phyloP scores from a whole-genome alignment of 306 rosid genomes.

The Gastrolobium bilobum region DNA sequence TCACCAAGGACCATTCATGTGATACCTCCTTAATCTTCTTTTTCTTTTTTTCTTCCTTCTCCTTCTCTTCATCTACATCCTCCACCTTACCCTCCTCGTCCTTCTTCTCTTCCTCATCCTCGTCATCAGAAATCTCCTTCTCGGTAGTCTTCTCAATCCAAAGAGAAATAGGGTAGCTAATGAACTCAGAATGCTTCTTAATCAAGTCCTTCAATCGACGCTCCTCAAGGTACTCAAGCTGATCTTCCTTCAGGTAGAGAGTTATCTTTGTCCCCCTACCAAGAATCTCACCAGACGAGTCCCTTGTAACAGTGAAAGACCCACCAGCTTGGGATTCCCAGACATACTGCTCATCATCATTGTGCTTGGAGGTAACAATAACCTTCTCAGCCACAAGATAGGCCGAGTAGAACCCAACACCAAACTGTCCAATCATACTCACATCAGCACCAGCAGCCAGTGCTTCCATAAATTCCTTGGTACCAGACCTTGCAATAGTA shows the following conservation, averaged over 20 bases:
- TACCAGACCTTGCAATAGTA: constrained; percentile 91
- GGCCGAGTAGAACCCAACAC: constrained; percentile 92
- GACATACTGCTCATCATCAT: constrained; percentile 87
- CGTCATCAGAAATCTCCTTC: constrained; percentile 89
- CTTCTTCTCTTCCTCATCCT: constrained; percentile 93
- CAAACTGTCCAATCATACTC: constrained; percentile 94
- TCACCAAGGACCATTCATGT: constrained; percentile 84
- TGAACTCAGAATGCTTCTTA: constrained; percentile 93
- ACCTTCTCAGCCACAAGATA: constrained; percentile 93
- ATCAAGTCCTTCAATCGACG: constrained; percentile 83
- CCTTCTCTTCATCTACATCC: constrained; percentile 88
- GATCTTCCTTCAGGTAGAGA: constrained; percentile 81
- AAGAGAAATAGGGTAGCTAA: constrained; percentile 88
- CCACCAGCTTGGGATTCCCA: constrained; percentile 98
- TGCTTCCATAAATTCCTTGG: constrained; percentile 97
- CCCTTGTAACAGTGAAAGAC: constrained; percentile 85
- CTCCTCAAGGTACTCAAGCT: constrained; percentile 91
- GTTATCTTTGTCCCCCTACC: constrained; percentile 90
- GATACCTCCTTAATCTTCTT: constrained; percentile 89
- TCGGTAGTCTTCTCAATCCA: constrained; percentile 92
- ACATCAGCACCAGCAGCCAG: constrained; percentile 95
- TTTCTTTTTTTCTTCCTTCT: constrained; percentile 88
- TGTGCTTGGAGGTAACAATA: constrained; percentile 79
- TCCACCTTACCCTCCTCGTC: constrained; percentile 93
- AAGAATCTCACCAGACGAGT: constrained; percentile 71